Conservation (phyloP, 2,329 filamentous ascomycete genomes). For the Chalaropsis ovoidea region DNA sequence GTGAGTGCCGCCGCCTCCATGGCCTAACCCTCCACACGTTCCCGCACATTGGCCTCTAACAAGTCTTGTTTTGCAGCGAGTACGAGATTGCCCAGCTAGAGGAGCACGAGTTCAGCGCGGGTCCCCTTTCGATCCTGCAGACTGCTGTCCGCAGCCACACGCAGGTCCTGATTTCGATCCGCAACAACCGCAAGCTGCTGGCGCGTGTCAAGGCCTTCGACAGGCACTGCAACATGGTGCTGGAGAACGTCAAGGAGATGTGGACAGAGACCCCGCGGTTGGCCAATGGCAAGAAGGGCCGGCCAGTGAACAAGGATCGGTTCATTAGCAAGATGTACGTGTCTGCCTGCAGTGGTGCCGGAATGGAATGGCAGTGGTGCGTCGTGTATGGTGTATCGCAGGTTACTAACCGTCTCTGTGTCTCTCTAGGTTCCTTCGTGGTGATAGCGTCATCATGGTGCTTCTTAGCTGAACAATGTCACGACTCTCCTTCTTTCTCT, state of each 20-base stretch:
- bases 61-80: conserved; percentile 48
- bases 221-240: conserved; percentile 96
- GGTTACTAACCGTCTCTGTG: conserved; percentile 5
- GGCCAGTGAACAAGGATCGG: conserved; percentile 90
- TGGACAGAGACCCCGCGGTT: conserved; percentile 89
- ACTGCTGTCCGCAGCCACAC: conserved; percentile 90
- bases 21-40: no score
- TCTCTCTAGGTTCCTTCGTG: conserved; percentile 61
- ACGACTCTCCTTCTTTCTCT: conserved; percentile 15
- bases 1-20: conserved; percentile 44
- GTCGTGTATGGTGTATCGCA: not conserved
- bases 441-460: conserved; percentile 80
- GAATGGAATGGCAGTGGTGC: no score
- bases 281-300: conserved; percentile 76
- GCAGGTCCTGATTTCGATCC: conserved; percentile 92
- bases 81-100: conserved; percentile 72
- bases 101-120: conserved; percentile 47
- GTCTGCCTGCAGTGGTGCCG: not conserved
- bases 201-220: conserved; percentile 98
- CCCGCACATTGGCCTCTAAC: conserved; percentile 14
- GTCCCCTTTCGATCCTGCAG: conserved; percentile 76
- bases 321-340: conserved; percentile 95
- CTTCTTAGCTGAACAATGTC: conserved; percentile 53
- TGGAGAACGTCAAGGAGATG: conserved; percentile 94
- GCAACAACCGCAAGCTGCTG: conserved; percentile 96